Percentiles rank a stretch among this genome's conserved stretches.
phyloP scores from a whole-genome alignment of 176 grass and related monocot genomes.

The Oryza rufipogon region DNA sequence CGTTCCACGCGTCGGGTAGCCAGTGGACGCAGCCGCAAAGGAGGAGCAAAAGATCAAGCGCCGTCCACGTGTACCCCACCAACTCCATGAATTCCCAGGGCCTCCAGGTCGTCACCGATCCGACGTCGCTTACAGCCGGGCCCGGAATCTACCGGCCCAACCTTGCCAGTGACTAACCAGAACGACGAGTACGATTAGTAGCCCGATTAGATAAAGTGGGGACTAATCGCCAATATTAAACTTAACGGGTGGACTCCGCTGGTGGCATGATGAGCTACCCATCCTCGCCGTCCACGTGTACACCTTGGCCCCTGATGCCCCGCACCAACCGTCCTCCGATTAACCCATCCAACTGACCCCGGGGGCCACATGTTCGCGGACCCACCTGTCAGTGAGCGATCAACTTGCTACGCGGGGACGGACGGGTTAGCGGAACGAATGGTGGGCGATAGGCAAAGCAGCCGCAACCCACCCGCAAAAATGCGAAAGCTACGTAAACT shows the following conservation, averaged over 20 bases:
- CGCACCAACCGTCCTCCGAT: background rate
- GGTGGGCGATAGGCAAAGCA: conserved; percentile 1
- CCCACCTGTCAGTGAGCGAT: background rate
- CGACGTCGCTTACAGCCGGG: fast-evolving
- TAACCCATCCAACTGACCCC: fast-evolving
- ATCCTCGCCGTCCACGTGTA: conserved; percentile 64
- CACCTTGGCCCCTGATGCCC: background rate
- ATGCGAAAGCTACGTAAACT: background rate
- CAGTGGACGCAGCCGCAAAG: conserved; percentile 6
- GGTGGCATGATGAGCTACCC: conserved; percentile 46
- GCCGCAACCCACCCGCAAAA: conserved; percentile 33
- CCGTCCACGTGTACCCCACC: conserved; percentile 48
- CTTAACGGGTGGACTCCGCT: conserved; percentile 50
- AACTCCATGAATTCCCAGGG: conserved; percentile 7
- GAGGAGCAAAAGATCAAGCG: conserved; percentile 38
- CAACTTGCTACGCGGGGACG: too few relatives aligned
- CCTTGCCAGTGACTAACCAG: background rate
- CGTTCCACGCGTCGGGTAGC: background rate
- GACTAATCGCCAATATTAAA: conserved; percentile 22
- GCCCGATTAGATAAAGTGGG: conserved; percentile 32
- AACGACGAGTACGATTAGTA: background rate
- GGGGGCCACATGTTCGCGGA: fast-evolving
- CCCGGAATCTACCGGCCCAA: fast-evolving
- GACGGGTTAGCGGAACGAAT: background rate
- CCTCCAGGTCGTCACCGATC: fast-evolving